phyloP scores from a whole-genome alignment of 2,329 filamentous ascomycete species.

The Trichoderma lentiforme region DNA sequence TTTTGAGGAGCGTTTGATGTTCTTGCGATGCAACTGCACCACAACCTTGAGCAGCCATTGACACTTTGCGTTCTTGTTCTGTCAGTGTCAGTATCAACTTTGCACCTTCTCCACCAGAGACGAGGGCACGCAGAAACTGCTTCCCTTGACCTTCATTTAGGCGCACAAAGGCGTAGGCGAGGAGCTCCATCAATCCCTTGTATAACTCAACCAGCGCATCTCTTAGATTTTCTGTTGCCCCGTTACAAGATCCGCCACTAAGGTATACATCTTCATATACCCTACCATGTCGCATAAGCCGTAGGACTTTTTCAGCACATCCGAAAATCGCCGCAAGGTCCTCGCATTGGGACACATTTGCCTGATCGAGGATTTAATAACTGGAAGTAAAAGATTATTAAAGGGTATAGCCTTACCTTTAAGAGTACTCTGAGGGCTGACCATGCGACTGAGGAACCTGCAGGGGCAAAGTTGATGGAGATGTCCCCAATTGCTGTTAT shows the following conservation, averaged over 20 bases:
- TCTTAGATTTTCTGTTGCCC: neutral
- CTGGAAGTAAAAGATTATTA: neutral
- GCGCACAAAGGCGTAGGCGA: neutral
- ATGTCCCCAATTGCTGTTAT: neutral
- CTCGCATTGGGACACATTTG: neutral
- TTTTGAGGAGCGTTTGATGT: neutral
- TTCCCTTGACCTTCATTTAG: neutral
- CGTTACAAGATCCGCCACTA: neutral
- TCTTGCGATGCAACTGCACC: neutral
- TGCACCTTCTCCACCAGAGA: neutral
- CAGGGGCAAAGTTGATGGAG: neutral
- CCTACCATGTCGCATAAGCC: neutral
- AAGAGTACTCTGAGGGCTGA: neutral
- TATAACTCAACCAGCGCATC: neutral
- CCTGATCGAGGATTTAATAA: neutral
- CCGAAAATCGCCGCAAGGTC: neutral
- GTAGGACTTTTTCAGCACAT: neutral
- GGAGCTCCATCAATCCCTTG: neutral
- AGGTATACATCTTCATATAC: neutral
- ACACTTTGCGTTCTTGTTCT: neutral
- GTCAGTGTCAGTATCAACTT: neutral
- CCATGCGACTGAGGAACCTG: neutral
- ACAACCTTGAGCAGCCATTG: neutral
- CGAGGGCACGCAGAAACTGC: neutral
- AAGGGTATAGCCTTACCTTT: neutral